phyloP scores from a whole-genome alignment of 305 asterid species.

The Galium porrigens region DNA sequence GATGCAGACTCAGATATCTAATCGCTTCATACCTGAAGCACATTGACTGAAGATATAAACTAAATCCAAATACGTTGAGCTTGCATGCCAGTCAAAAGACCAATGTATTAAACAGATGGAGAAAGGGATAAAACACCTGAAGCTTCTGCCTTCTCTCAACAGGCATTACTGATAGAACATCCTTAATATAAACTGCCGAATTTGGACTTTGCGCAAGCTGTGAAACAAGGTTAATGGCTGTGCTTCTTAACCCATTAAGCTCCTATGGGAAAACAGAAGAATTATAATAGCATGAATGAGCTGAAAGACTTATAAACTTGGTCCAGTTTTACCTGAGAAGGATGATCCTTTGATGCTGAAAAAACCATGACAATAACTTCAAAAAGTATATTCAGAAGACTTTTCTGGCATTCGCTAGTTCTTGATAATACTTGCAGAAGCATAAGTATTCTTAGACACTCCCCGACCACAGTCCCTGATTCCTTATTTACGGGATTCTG shows the following conservation, averaged over 20 bases:
- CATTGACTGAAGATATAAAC: neutral
- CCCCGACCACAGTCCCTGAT: conserved; percentile 64
- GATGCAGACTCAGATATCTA: neutral
- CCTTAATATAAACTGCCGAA: conserved; percentile 58
- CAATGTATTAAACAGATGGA: neutral
- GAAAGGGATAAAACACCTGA: conserved; percentile 47
- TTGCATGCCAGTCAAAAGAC: neutral
- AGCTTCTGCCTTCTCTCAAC: conserved; percentile 58
- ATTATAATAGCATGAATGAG: conserved; percentile 12
- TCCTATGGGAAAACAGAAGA: conserved; percentile 39
- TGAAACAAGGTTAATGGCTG: conserved; percentile 58
- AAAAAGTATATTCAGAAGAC: conserved; percentile 51
- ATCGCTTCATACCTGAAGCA: neutral
- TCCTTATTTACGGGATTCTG: conserved; percentile 59
- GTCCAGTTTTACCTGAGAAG: conserved; percentile 43
- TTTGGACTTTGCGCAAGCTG: conserved; percentile 82
- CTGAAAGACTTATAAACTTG: conserved; percentile 13
- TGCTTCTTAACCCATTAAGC: conserved; percentile 41
- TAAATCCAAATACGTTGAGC: neutral
- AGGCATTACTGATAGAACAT: conserved; percentile 69
- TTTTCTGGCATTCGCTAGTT: conserved; percentile 46
- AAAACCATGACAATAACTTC: conserved; percentile 67
- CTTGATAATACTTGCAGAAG: conserved; percentile 59
- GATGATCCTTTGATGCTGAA: conserved; percentile 35
- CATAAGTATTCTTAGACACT: conserved; percentile 68